Evolutionary conservation across 768 basidiomycete species (phyloP), one percentile per base, ranked within the genome.

Genomic region (Tulasnella calospora): DNA sequence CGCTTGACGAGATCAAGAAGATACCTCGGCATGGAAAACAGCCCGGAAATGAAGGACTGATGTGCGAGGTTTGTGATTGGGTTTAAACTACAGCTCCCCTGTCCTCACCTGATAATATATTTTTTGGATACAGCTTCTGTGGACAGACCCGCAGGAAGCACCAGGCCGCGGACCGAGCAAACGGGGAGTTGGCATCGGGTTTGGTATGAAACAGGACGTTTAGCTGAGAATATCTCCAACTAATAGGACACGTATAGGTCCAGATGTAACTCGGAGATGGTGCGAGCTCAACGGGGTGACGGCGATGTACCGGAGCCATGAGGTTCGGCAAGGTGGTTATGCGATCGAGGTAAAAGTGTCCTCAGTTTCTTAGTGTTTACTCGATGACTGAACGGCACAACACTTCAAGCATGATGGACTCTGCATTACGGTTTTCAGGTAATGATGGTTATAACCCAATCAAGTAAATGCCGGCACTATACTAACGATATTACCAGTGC

Each of bases 141-240:
- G 97, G 96, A 97, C 96, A 4, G 97, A 99, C 85, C 97, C 98
- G 30, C 98, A 98, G 84, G 92, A 92, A 57, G 82, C 86, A 55
- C 90, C 90, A 15, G 98, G 98, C 35, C 91, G 98, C 36, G 97
- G 98, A 7, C 97, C 98, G 17, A 96, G 94, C 83, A 99, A 99
- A 88, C 91, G 98, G 47, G 98, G 98, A 74, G 96, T 99, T 79
- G 98, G 98, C 30, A 92, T 98, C 80, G 90, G 92, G 6, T 99
- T 99, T 84, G 76, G 76, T 78, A 41, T 9, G 74, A n/a, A 55
- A 35, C 12, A 12, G 33, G 23, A 23, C 3, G 7, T n/a, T 27
- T 35, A 23, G 19, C 27, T 19, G 35, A 12, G 19, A 9, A 40
- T 13, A 3, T n/a, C 21, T 30, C 7, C 41, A 9, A 74, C 47